Evolutionary conservation across 2,329 filamentous ascomycete genomes (phyloP).

Genomic region (Dactylellina sp.): DNA sequence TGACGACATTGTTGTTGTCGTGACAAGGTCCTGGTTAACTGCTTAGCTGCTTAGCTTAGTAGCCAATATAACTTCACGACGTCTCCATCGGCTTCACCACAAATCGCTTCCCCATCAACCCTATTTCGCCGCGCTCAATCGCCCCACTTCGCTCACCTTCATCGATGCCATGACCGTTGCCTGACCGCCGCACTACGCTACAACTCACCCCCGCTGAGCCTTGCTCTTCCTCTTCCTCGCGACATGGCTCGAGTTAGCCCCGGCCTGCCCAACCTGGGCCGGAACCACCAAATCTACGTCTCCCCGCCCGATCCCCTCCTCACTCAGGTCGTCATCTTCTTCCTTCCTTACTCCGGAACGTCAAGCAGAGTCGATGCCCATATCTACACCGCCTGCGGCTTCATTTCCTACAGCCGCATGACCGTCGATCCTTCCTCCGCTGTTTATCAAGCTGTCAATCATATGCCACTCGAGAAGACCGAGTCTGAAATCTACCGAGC

Average conservation of each 20-base stretch:
- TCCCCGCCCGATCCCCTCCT: conserved; percentile 87
- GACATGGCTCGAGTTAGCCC: conserved; percentile 60
- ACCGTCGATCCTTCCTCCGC: conserved; percentile 93
- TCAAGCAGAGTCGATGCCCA: conserved; percentile 96
- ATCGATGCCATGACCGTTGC: conserved; percentile 19
- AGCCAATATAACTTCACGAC: too few species aligned
- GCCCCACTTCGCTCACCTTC: background rate
- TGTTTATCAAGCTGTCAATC: conserved; percentile 88
- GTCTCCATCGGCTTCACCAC: too few species aligned
- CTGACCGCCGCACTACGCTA: background rate
- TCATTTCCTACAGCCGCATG: conserved; percentile 88
- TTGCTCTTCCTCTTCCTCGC: background rate
- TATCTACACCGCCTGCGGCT: conserved; percentile 87
- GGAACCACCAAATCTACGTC: conserved; percentile 80
- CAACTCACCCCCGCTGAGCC: background rate
- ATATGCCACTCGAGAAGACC: conserved; percentile 91
- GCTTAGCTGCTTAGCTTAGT: too few species aligned
- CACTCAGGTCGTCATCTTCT: conserved; percentile 87
- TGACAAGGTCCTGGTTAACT: too few species aligned
- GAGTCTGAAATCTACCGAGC: conserved; percentile 87
- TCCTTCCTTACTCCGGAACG: conserved; percentile 88
- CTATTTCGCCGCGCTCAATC: background rate
- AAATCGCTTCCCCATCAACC: background rate
- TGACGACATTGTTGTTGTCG: too few species aligned
- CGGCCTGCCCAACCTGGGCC: conserved; percentile 58